phyloP scores from a whole-genome alignment of 2,329 filamentous ascomycete genomes.

The Venturia oleaginea region DNA sequence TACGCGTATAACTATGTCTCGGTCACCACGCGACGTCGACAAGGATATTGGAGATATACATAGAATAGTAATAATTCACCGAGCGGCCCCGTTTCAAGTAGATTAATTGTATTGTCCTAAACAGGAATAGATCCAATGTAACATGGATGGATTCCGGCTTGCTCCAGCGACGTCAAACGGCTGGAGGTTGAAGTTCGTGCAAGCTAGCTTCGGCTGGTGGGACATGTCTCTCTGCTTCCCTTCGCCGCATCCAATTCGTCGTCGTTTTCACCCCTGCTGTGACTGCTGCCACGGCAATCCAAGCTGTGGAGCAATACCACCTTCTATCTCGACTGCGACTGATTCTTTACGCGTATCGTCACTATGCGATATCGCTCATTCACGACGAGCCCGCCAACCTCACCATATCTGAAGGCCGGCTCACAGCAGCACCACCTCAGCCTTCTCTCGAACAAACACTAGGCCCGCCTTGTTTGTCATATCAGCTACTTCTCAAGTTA shows the following conservation, averaged over 20 bases:
- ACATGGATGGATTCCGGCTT: background rate
- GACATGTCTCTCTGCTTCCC: background rate
- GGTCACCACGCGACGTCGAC: background rate
- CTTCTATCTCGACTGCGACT: background rate
- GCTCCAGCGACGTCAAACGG: background rate
- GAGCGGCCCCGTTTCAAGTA: background rate
- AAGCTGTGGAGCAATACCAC: background rate
- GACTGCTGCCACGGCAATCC: background rate
- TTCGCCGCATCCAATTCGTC: background rate
- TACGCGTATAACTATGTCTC: background rate
- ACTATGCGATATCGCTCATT: conserved; percentile 4
- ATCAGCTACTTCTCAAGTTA: background rate
- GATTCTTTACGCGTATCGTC: background rate
- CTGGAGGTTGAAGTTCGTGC: background rate
- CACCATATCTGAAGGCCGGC: background rate
- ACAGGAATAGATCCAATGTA: background rate
- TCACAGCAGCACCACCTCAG: background rate
- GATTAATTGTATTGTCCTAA: background rate
- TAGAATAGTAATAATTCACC: background rate
- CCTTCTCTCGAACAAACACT: background rate
- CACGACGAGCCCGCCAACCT: background rate
- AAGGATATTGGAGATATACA: background rate
- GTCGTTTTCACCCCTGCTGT: background rate
- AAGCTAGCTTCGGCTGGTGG: background rate
- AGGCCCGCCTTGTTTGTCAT: background rate